Evolutionary conservation across 257 asterid species (phyloP), one percentile per base, ranked within the genome.

Genomic region (Cinchona pubescens): DNA sequence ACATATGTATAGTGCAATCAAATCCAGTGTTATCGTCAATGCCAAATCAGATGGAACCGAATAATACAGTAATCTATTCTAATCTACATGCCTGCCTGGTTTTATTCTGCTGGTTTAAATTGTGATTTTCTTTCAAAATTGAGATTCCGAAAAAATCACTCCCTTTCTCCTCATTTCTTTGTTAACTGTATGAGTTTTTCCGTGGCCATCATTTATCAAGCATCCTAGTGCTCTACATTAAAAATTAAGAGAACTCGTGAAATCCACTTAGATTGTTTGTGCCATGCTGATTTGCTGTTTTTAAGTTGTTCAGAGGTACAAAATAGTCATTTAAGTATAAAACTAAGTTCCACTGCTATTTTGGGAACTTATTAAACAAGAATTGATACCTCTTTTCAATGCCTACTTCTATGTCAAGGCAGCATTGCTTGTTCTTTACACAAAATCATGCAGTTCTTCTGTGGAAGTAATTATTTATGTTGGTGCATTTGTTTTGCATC

Each of bases 1-100:
- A n/a, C 46, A 56, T 88, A 34, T 81, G 83, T 77, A 64, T 78
- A 9, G 45, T n/a, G 53, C 67, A 66, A 35, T n/a, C 67, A 37
- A 71, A 55, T 56, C 59, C 75, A 56, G 16, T 71, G 23, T 37
- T 46, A 37, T 55, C 67, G 16, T 71, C 75, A 51, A 34, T 71
- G 75, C 49, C 51, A 23, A 55, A 35, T 71, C 75, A 71, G 75
- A 71, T 55, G 45, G 75, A 71, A n/a, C 27, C 75, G 10, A 71
- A 48, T 55, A 71, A 71, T 37, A 1, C 42, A 67, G 75, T 71
- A 71, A 12, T 34, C 0, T 40, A 32, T 37, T 23, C 18, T 37
- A 38, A 59, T 27, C 67, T 53, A 10, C 56, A 18, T 35, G 55
- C 15, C 38, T 45, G 27, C 38, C 42, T 37, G 27, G 13, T 21